These are phyloP conservation scores for Nitzschia inconspicua DNA, from an alignment of 108 stramenopile species.

Conservation along the genomic window DNA sequence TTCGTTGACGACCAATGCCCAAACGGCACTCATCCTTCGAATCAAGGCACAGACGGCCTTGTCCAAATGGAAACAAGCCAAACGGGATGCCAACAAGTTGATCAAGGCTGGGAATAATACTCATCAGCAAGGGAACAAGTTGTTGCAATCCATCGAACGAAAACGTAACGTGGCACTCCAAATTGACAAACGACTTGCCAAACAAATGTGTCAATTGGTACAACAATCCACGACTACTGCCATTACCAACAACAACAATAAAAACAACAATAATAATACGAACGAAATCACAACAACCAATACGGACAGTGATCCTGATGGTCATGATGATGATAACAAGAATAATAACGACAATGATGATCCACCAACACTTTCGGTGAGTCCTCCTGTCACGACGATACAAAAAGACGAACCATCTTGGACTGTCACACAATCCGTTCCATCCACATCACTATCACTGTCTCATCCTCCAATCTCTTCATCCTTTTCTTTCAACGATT, in stretches of 20 bases:
- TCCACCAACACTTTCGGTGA: too few species aligned
- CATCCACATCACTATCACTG: too few species aligned
- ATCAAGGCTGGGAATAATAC: conserved; percentile 1
- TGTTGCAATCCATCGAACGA: conserved; percentile 11
- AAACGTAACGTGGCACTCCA: conserved; percentile 10
- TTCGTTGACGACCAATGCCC: not conserved
- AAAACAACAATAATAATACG: not conserved
- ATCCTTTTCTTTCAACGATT: too few species aligned
- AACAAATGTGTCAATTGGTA: conserved; percentile 55
- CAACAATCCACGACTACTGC: conserved; percentile 7
- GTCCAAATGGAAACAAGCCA: conserved; percentile 36
- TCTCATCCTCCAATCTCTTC: too few species aligned
- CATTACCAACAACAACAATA: not conserved
- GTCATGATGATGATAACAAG: not conserved
- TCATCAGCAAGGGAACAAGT: conserved; percentile 17
- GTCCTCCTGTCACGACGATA: too few species aligned
- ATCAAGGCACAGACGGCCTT: conserved; percentile 24
- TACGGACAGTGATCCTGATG: not conserved
- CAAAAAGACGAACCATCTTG: too few species aligned
- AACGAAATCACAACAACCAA: too few species aligned
- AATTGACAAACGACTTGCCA: conserved; percentile 52
- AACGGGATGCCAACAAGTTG: conserved; percentile 25
- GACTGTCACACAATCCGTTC: too few species aligned
- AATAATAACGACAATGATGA: not conserved
- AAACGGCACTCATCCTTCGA: conserved; percentile 32